Percentiles rank a stretch among this genome's conserved stretches.
phyloP scores from a whole-genome alignment of 176 grass and related monocot genomes.

The Oryza brachyantha region DNA sequence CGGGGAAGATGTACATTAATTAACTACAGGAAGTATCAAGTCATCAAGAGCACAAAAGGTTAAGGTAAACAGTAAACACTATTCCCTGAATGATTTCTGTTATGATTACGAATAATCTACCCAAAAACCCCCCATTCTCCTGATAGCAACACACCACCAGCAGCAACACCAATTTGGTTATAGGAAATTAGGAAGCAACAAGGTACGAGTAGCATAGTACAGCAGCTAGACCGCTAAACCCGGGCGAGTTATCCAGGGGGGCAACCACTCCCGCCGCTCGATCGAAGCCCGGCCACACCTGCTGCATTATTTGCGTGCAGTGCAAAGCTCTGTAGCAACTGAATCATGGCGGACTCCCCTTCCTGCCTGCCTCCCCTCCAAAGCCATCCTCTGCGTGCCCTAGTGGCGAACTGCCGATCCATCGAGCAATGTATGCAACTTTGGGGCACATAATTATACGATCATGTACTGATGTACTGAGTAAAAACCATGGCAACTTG shows the following conservation, averaged over 20 bases:
- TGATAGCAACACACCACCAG: slow-evolving; percentile 12
- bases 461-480: background rate
- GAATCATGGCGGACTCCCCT: background rate
- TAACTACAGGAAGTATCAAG: too few species aligned
- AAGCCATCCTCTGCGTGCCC: background rate
- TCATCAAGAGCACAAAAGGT: too few species aligned
- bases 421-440: background rate
- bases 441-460: slow-evolving; percentile 19
- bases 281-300: background rate
- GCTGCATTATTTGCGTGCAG: background rate
- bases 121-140: background rate
- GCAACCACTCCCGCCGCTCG: background rate
- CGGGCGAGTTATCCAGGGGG: background rate
- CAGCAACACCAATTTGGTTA: background rate
- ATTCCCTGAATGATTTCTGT: background rate
- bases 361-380: background rate
- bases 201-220: background rate
- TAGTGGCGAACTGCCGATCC: background rate
- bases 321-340: background rate
- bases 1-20: too few species aligned
- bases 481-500: slow-evolving; percentile 6
- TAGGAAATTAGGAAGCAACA: background rate
- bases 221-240: background rate
- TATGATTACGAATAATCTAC: background rate
- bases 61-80: too few species aligned